phyloP scores from a whole-genome alignment of 192 early-diverging fungal genomes.

The Rhizoclosmatium sp. region DNA sequence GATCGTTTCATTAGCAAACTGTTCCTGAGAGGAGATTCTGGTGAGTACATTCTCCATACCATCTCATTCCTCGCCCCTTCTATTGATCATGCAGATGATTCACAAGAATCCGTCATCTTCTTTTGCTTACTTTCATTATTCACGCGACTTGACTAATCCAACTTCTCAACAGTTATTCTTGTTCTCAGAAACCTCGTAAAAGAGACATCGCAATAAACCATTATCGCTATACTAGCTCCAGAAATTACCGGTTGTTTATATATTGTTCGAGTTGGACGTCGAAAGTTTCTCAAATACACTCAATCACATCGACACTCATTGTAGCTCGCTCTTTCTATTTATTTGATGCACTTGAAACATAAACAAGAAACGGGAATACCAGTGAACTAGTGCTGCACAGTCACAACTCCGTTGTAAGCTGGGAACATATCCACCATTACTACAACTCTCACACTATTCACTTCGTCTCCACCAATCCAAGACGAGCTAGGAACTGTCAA shows the following conservation, averaged over 20 bases:
- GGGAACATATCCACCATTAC: slow-evolving; percentile 25
- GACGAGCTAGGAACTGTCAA: neutral
- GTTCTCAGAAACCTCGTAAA: slow-evolving; percentile 44
- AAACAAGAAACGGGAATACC: no score
- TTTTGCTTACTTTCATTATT: slow-evolving; percentile 9
- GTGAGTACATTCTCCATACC: slow-evolving; percentile 52
- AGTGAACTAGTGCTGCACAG: no score
- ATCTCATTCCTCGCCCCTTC: neutral
- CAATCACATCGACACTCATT: no score
- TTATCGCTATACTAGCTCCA: no score
- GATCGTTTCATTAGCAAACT: slow-evolving; percentile 98
- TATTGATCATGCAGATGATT: neutral
- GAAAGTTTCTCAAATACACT: no score
- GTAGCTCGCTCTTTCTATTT: no score
- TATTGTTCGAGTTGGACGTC: no score
- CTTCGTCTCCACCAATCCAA: slow-evolving; percentile 12
- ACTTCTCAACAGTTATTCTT: slow-evolving; percentile 38
- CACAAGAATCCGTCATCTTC: neutral
- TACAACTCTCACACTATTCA: neutral
- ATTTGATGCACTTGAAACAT: neutral
- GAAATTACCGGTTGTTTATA: no score
- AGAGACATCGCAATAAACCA: slow-evolving; percentile 18
- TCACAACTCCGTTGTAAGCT: neutral
- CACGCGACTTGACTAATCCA: neutral
- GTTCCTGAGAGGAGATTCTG: slow-evolving; percentile 97